Conservation (phyloP, 805 yeast species). For the Priceomyces melissophilus region DNA sequence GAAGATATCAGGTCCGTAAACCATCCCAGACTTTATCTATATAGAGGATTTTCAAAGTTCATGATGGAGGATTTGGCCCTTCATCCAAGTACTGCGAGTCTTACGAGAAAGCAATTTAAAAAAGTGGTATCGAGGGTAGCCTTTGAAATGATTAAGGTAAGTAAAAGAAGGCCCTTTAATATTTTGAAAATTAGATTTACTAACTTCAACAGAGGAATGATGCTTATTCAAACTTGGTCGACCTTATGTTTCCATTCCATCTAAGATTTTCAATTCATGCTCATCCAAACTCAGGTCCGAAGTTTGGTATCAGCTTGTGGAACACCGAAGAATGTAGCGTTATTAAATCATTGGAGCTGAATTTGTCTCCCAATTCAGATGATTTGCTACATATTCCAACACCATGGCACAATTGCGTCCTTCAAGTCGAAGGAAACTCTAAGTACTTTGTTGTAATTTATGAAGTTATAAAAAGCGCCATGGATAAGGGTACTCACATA, state of each 20-base stretch:
- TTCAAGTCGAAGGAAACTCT: constrained; percentile 36
- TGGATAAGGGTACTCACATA: constrained; percentile 13
- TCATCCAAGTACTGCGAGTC: constrained; percentile 33
- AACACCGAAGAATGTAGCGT: constrained; percentile 40
- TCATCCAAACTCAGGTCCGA: constrained; percentile 57
- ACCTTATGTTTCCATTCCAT: constrained; percentile 56
- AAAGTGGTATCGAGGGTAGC: constrained; percentile 52
- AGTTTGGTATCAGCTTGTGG: constrained; percentile 53
- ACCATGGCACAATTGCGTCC: constrained; percentile 62
- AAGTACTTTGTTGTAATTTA: constrained; percentile 22
- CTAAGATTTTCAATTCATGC: constrained; percentile 61
- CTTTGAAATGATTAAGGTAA: constrained; percentile 55
- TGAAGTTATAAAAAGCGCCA: constrained; percentile 14
- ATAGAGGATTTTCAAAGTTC: constrained; percentile 56
- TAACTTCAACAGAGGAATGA: constrained; percentile 42
- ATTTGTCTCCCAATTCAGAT: constrained; percentile 39
- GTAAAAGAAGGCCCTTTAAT: too few species aligned
- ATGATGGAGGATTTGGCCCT: constrained; percentile 56
- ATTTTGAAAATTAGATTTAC: constrained; percentile 1
- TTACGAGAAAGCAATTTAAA: constrained; percentile 48
- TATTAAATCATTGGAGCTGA: constrained; percentile 43
- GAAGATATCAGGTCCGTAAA: constrained; percentile 31
- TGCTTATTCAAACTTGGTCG: constrained; percentile 62
- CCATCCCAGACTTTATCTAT: constrained; percentile 52
- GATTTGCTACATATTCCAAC: constrained; percentile 62